A percentile compares a stretch with the other conserved stretches of the same genome.
Evolutionary conservation across 2,329 filamentous ascomycete genomes (phyloP).

Genomic region (Aaosphaeria pasadenensis): DNA sequence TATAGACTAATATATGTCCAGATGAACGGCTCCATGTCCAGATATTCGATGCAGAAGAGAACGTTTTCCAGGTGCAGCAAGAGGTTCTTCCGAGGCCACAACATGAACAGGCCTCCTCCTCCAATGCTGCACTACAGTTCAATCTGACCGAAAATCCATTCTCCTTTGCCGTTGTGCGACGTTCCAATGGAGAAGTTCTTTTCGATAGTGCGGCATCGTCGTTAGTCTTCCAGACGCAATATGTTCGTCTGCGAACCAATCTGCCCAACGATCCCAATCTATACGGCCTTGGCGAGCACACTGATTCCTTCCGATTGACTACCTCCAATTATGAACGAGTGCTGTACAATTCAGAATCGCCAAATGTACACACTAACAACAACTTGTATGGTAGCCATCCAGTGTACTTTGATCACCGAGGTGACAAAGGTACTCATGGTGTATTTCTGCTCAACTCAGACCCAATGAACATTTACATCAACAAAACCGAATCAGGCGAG

Average conservation of each 20-base stretch:
- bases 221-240: slow-evolving; percentile 76
- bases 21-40: slow-evolving; percentile 70
- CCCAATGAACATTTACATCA: slow-evolving; percentile 68
- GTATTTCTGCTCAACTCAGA: slow-evolving; percentile 22
- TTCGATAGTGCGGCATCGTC: slow-evolving; percentile 67
- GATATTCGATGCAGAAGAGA: slow-evolving; percentile 67
- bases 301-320: slow-evolving; percentile 65
- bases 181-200: slow-evolving; percentile 56
- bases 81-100: slow-evolving; percentile 62
- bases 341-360: slow-evolving; percentile 67
- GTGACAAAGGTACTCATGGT: slow-evolving; percentile 30
- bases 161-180: slow-evolving; percentile 63
- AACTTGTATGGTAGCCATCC: slow-evolving; percentile 72
- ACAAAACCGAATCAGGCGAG: slow-evolving; percentile 54
- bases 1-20: slow-evolving; percentile 27
- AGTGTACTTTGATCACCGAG: slow-evolving; percentile 68
- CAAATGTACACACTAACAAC: slow-evolving; percentile 54
- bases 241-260: slow-evolving; percentile 67
- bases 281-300: slow-evolving; percentile 78
- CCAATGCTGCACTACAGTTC: slow-evolving; percentile 52
- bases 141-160: slow-evolving; percentile 58
- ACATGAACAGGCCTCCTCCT: slow-evolving; percentile 30
- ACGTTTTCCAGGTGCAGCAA: slow-evolving; percentile 73
- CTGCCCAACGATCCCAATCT: slow-evolving; percentile 67
- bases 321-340: slow-evolving; percentile 66